A percentile compares a stretch with the other conserved stretches of the same genome.
Conservation (phyloP, 352 stramenopile species). For the Phytophthora syringae region DNA sequence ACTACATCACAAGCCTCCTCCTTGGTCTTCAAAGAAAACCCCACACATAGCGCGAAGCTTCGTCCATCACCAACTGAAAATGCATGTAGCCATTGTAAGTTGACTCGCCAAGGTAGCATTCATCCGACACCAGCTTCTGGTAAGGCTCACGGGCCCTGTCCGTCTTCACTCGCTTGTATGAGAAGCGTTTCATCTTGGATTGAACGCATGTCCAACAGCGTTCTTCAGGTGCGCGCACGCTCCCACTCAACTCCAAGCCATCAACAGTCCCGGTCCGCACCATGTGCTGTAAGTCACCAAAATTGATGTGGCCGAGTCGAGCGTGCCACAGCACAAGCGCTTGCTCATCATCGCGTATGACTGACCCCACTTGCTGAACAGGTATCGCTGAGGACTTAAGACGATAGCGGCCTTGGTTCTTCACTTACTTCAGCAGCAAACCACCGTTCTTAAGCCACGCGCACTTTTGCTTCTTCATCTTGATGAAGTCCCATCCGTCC, state of each 20-base stretch:
- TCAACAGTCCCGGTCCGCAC: neutral
- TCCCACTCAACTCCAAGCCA: neutral
- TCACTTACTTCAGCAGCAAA: neutral
- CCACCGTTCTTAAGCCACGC: neutral
- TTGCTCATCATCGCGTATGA: neutral
- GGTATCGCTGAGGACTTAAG: neutral
- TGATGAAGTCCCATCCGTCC: neutral
- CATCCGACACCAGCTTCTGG: neutral
- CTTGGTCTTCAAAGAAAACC: conserved; percentile 4
- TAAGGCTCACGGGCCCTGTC: neutral
- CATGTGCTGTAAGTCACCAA: neutral
- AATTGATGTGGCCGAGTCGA: neutral
- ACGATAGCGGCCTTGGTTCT: neutral
- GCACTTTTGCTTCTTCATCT: neutral
- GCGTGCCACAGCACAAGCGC: neutral
- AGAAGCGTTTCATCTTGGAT: conserved; percentile 3
- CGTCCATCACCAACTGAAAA: conserved; percentile 4
- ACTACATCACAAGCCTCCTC: conserved; percentile 1
- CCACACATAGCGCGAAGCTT: neutral
- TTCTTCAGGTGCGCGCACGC: neutral
- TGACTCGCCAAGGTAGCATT: conserved; percentile 1
- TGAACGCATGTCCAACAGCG: conserved; percentile 5
- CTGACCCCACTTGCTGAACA: neutral
- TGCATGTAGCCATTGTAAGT: conserved; percentile 3
- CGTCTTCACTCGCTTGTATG: conserved; percentile 2